phyloP scores from a whole-genome alignment of 768 basidiomycete genomes.

The Mycena amicta region DNA sequence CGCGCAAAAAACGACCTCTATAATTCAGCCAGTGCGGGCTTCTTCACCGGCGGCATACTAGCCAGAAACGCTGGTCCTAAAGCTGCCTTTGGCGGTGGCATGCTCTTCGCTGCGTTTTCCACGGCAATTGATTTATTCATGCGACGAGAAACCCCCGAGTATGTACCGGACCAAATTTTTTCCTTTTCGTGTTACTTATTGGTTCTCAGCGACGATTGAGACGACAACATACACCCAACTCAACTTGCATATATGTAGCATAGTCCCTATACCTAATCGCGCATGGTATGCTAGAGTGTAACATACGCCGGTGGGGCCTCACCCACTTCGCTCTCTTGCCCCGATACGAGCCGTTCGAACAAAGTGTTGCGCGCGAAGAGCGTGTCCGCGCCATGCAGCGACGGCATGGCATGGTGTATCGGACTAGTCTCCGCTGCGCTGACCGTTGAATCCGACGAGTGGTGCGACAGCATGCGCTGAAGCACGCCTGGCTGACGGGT shows the following conservation, averaged over 20 bases:
- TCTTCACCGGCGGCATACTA: conserved; percentile 85
- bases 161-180: conserved; percentile 34
- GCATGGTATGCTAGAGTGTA: conserved; percentile 15
- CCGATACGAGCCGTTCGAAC: conserved; percentile 81
- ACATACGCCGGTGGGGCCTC: conserved; percentile 85
- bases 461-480: conserved; percentile 34
- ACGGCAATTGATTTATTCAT: conserved; percentile 86
- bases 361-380: conserved; percentile 49
- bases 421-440: conserved; percentile 42
- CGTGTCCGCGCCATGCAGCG: conserved; percentile 34
- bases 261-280: conserved; percentile 2
- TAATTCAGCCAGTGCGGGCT: conserved; percentile 87
- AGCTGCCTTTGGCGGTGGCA: conserved; percentile 83
- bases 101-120: conserved; percentile 94
- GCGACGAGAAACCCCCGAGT: conserved; percentile 81
- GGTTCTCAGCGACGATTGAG: conserved; percentile 42
- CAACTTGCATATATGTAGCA: conserved; percentile 20
- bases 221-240: conserved; percentile 4
- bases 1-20: conserved; percentile 95
- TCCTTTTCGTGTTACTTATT: conserved; percentile 6
- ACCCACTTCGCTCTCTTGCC: conserved; percentile 78
- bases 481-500: conserved; percentile 25
- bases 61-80: conserved; percentile 87
- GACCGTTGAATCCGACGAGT: conserved; percentile 38
- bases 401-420: conserved; percentile 30